These are phyloP conservation scores for Solanum gandarillasii DNA, from an alignment of 257 asterid genomes.

Conservation along the genomic window DNA sequence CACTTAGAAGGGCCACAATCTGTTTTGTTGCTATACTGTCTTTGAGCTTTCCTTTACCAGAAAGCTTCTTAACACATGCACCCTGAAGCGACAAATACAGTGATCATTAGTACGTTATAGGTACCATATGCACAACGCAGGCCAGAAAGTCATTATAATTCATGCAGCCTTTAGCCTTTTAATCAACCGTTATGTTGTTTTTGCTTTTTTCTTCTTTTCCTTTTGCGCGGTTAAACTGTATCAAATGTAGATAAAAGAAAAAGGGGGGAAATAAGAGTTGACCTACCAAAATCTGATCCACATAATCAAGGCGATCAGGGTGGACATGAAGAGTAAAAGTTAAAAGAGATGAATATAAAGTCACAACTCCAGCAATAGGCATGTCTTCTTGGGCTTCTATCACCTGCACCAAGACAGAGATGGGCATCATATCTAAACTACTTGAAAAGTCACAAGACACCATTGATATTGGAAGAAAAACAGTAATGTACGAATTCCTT, in stretches of 20 bases:
- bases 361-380: slow-evolving; percentile 77
- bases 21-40: slow-evolving; percentile 84
- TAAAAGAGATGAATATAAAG: slow-evolving; percentile 86
- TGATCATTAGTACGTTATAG: neutral
- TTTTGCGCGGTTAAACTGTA: neutral
- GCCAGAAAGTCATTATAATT: neutral
- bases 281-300: slow-evolving; percentile 89
- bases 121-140: neutral
- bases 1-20: slow-evolving; percentile 89
- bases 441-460: neutral
- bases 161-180: neutral
- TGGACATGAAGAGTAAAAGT: slow-evolving; percentile 95
- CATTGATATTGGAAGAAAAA: neutral
- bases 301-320: slow-evolving; percentile 90
- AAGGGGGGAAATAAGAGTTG: neutral
- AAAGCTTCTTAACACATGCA: slow-evolving; percentile 71
- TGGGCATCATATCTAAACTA: neutral
- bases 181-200: neutral
- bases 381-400: slow-evolving; percentile 92
- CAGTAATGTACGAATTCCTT: neutral
- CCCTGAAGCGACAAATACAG: slow-evolving; percentile 44
- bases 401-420: slow-evolving; percentile 56
- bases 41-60: slow-evolving; percentile 77
- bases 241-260: neutral
- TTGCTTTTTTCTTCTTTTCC: neutral